Evolutionary conservation across 108 stramenopile genomes (phyloP), one percentile per base, ranked within the genome.

Genomic region (Pseudonitzschia pungens): DNA sequence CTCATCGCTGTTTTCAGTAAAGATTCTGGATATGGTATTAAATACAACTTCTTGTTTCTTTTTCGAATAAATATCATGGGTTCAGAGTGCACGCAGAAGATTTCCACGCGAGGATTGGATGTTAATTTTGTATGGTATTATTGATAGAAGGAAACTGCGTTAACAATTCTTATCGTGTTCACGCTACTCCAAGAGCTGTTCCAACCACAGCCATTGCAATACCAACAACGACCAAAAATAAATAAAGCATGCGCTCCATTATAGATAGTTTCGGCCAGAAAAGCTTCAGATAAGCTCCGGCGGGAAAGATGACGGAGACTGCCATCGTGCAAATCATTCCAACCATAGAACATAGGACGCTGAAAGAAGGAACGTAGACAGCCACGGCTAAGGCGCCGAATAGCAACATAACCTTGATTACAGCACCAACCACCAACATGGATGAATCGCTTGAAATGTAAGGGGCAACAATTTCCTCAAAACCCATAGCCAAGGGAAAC

Each of bases 271-370:
- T 72, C 12, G 73, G 53, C 8, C 87, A 86, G 80, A 92, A 89
- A 50, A 92, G 50, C 45, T 82, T 82, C 56, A 92, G 64, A 72
- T 92, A 86, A 42, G 88, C 88, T 45, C 78, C 67, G 36, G 92
- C 87, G 24, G 92, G 92, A 60, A 89, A 89, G 45, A 92, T 92
- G 7, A 90, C 82, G 41, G 81, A 83, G 8, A 93, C 87, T 52
- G 71, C 74, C 87, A 93, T 89, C 40, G 89, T 89, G 51, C 92
- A 93, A 43, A 93, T 85, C 76, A 93, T 77, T 22, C 92, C 92
- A 31, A 93, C 92, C 68, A 93, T 55, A 22, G 83, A 76, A 65
- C 89, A 90, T 28, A 93, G 59, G 44, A 84, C 83, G 51, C 86
- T 83, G 77, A 93, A 93, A 28, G 86, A 87, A 20, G 92, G 92